phyloP scores from a whole-genome alignment of 208 protist species.

The Sergeia podlipaevii region DNA sequence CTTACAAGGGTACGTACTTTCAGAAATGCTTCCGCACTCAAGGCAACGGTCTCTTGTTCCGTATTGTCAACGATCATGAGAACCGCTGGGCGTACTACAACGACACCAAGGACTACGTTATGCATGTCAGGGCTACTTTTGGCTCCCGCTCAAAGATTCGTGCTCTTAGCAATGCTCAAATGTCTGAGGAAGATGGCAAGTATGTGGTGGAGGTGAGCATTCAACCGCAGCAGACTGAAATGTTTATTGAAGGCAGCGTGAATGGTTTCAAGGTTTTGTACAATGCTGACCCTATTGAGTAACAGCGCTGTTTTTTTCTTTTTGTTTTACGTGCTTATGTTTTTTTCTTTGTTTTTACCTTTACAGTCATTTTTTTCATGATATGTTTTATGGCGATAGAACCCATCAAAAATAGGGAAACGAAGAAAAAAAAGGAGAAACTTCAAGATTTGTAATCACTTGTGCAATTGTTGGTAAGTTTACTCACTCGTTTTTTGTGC shows the following conservation, averaged over 20 bases:
- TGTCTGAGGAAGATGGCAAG: slow-evolving; percentile 26
- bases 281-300: slow-evolving; percentile 37
- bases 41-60: slow-evolving; percentile 67
- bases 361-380: slow-evolving; percentile 6
- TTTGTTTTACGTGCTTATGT: slow-evolving; percentile 3
- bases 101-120: slow-evolving; percentile 57
- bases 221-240: slow-evolving; percentile 46
- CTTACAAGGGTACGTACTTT: slow-evolving; percentile 52
- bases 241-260: slow-evolving; percentile 66
- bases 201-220: slow-evolving; percentile 48
- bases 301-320: slow-evolving; percentile 5
- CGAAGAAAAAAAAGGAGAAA: neutral
- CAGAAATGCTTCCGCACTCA: slow-evolving; percentile 67
- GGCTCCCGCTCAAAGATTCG: slow-evolving; percentile 45
- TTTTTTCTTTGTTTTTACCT: slow-evolving; percentile 5
- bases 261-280: slow-evolving; percentile 68
- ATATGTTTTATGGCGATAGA: neutral
- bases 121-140: slow-evolving; percentile 52
- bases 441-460: too few species aligned
- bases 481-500: too few species aligned
- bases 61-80: slow-evolving; percentile 71
- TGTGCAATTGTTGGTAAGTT: too few species aligned
- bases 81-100: slow-evolving; percentile 81
- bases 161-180: slow-evolving; percentile 30
- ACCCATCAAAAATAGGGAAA: neutral